These are phyloP conservation scores for Phytopythium oedochilum DNA, from an alignment of 352 stramenopile species.

Conservation along the genomic window DNA sequence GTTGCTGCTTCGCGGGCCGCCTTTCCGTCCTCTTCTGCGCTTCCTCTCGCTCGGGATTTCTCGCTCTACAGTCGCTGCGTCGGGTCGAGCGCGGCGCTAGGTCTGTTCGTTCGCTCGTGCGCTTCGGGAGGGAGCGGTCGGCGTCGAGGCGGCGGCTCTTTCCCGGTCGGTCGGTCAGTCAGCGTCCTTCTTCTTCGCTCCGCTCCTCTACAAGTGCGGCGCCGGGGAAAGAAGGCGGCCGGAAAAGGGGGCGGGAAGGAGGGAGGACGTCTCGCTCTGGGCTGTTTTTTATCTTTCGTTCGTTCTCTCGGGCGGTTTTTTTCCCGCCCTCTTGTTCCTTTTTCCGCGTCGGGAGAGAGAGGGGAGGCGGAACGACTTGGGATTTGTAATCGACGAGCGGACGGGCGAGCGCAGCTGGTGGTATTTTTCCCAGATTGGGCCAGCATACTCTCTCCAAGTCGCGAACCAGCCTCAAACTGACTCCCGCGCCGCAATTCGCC, in stretches of 20 bases:
- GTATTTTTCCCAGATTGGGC: conserved; percentile 1
- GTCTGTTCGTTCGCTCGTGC: not conserved
- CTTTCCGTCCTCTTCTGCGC: not conserved
- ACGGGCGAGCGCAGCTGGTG: conserved; percentile 1
- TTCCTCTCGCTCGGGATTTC: not conserved
- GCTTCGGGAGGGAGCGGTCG: not conserved
- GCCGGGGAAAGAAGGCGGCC: conserved; percentile 2
- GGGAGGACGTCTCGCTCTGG: not conserved
- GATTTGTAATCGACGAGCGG: not conserved
- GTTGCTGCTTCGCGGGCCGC: not conserved
- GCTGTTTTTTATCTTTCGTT: conserved; percentile 1
- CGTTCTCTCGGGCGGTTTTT: not conserved
- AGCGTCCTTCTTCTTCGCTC: conserved; percentile 1
- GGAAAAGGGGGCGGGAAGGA: not conserved
- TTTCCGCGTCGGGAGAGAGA: not conserved
- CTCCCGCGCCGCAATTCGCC: not conserved
- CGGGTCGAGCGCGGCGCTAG: not conserved
- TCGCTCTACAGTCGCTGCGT: not conserved
- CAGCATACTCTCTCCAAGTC: not conserved
- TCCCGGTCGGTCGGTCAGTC: not conserved
- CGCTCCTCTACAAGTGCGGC: conserved; percentile 7
- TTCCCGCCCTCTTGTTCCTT: not conserved
- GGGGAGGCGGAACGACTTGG: not conserved
- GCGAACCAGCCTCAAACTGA: not conserved
- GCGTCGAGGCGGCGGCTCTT: not conserved